Conservation (phyloP, 805 yeast species). For the Blastobotrys chiropterorum region DNA sequence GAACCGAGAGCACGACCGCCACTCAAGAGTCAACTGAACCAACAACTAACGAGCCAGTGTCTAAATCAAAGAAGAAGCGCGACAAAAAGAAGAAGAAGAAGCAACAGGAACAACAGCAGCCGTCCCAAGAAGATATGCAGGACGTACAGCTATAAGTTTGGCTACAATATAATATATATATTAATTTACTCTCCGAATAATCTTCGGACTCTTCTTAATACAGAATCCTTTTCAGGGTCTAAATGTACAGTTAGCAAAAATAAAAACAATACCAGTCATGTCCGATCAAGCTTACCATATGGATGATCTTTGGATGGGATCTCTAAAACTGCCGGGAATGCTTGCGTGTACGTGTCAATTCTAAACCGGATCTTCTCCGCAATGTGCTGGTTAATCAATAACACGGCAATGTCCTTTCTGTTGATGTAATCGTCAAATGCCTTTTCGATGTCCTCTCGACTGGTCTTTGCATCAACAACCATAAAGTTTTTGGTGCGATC, state of each 20-base stretch:
- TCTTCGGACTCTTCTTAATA: constrained; percentile 88
- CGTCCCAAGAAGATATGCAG: constrained; percentile 2
- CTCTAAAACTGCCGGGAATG: constrained; percentile 94
- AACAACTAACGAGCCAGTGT: constrained; percentile 4
- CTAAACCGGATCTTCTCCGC: constrained; percentile 83
- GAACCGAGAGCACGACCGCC: too few relatives aligned
- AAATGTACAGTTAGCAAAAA: background rate
- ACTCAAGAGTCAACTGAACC: constrained; percentile 1
- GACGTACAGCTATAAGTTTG: background rate
- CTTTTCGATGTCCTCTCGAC: constrained; percentile 64
- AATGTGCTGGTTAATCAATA: constrained; percentile 87
- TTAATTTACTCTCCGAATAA: constrained; percentile 74
- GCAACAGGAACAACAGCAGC: too few relatives aligned
- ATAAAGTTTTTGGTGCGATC: constrained; percentile 70
- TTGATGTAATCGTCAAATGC: constrained; percentile 72
- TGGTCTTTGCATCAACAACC: constrained; percentile 73
- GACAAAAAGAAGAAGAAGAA: constrained; percentile 9
- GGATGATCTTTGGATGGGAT: constrained; percentile 99
- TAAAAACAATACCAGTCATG: too few relatives aligned
- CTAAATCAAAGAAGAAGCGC: constrained; percentile 2
- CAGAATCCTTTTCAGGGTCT: constrained; percentile 96
- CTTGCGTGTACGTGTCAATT: constrained; percentile 78
- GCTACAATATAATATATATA: background rate
- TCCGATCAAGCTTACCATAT: constrained; percentile 38
- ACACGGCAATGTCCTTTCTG: constrained; percentile 87